These are phyloP conservation scores for Calonectria hawksworthii DNA, from an alignment of 2,329 filamentous ascomycete genomes.

Conservation along the genomic window DNA sequence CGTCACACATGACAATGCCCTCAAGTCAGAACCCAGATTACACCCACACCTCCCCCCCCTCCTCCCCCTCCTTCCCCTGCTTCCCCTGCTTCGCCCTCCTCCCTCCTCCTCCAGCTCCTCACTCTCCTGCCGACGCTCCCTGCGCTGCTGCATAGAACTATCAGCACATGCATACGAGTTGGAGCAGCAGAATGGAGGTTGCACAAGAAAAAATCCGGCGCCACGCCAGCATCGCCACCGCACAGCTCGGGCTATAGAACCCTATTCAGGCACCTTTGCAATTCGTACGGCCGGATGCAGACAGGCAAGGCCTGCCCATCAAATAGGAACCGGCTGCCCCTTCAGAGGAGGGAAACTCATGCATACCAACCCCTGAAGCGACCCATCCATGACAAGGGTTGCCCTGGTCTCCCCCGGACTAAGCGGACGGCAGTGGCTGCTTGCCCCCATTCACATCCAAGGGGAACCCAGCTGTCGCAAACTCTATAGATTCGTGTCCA, in stretches of 20 bases:
- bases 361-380: slow-evolving; percentile 16
- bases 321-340: neutral
- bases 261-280: neutral
- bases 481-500: slow-evolving; percentile 13
- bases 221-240: neutral
- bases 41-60: neutral
- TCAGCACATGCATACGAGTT: slow-evolving; percentile 5
- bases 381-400: slow-evolving; percentile 18
- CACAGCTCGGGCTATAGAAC: slow-evolving; percentile 3
- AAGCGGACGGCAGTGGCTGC: slow-evolving; percentile 21
- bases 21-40: slow-evolving; percentile 10
- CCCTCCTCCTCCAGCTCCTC: neutral
- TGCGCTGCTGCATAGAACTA: neutral
- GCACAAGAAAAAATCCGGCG: neutral
- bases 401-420: slow-evolving; percentile 22
- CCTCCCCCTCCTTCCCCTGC: too few relatives aligned
- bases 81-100: neutral
- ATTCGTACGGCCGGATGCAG: neutral
- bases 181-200: neutral
- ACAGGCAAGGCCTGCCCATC: neutral
- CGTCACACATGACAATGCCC: neutral
- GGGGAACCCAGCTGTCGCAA: slow-evolving; percentile 2
- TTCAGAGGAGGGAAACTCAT: neutral
- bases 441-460: slow-evolving; percentile 14
- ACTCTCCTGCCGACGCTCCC: neutral